Evolutionary conservation across 2,329 filamentous ascomycete species (phyloP), one percentile per base, ranked within the genome.

Genomic region (Acephala macrosclerotiorum): DNA sequence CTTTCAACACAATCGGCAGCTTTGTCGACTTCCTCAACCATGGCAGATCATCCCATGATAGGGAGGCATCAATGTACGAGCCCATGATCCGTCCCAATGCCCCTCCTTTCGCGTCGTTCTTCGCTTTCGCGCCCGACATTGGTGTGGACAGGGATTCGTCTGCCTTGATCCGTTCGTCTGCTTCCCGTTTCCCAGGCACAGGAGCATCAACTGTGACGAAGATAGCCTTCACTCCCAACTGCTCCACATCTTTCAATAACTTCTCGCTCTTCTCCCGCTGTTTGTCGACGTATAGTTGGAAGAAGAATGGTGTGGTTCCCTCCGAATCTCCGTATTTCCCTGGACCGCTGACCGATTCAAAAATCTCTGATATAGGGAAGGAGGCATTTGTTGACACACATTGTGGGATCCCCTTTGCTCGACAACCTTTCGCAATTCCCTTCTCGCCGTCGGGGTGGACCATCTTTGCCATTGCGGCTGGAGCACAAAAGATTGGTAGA

Each of bases 371-470:
- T 42, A 88, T 79, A 0, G 87, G 81, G 69, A 83, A 90, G 0
- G 85, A 87, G 1, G 87, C 87, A 59, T 85, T 87, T 14, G 87
- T 90, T 18, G 85, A 87, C 51, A 91, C 80, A 59, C 84, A 85
- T 71, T 89, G 86, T 35, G 88, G 83, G 7, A 89, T 82, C 0
- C 85, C 83, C 16, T 81, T 77, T 2, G 72, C 77, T 60, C 80
- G 79, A 65, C 85, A 85, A 0, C 83, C 88, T 29, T 81, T 78
- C 0, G 83, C 86, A 16, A 89, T 79, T 16, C 82, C 87, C 38
- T 82, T 79, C 75, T 91, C 89, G n/a, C 89, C 89, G 29, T 89
- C 84, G 0, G 85, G 82, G 71, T 91, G 88, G 56, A 89, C 86
- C 62, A 90, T 76, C 59, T 82, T 84, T 3, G 86, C 88, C 84